Evolutionary conservation across 2,329 filamentous ascomycete genomes (phyloP), one percentile per base, ranked within the genome.

Genomic region (Apiospora arundinis): DNA sequence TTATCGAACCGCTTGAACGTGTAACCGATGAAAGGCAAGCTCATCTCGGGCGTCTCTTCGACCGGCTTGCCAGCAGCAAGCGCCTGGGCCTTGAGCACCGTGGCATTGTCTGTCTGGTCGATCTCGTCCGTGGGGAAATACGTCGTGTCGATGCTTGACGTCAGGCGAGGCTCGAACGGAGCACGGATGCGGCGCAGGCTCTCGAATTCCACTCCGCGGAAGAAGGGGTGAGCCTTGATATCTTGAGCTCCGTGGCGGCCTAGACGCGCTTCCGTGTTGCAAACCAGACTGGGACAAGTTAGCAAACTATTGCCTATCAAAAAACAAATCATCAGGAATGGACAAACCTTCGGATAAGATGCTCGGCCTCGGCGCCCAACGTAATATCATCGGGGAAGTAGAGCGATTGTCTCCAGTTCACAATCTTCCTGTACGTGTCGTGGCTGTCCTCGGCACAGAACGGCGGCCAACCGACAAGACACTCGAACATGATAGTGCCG

Each of bases 61-160:
- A 88, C 86, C 74, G 82, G 82, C 70, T 88, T 87, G 69, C 90
- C 90, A 77, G 91, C 88, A 73, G 92, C 91, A 74, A 92, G 89
- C 68, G 93, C 94, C 82, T 97, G 93, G 25, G 93, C 93, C 81
- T 94, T 93, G 78, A 97, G 89, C 75, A 93, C 89, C 32, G 95
- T 96, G 70, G 93, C 94, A 74, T 95, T 97, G 82, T 98, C 95
- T 70, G 95, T 95, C 85, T 98, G 95, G 77, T 97, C 95, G 80
- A 99, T 98, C 83, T 99, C 96, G 80, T 99, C 96, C 69, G 95
- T 98, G 12, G 96, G 96, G 91, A 99, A 99, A 87, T 99, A 98
- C 66, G 95, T 95, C 25, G 96, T 97, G 81, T 99, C 96, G 78
- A 97, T 93, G 82, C 96, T 96, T 74, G 94, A 97, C 73, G 93